A percentile compares a stretch with the other conserved stretches of the same genome.
Conservation (phyloP, 176 grass and related monocot genomes). For the Ananas comosus region DNA sequence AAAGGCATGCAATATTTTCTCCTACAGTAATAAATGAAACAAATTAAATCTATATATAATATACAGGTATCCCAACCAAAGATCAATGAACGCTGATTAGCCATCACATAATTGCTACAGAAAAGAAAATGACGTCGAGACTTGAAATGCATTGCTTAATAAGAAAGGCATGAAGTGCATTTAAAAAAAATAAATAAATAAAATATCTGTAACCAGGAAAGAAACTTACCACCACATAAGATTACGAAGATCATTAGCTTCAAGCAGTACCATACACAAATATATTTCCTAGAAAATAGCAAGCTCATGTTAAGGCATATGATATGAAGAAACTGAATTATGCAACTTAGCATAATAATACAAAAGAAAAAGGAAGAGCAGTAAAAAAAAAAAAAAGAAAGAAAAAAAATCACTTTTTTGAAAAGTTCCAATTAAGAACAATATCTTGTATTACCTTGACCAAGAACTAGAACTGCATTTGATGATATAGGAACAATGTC, state of each 20-base stretch:
- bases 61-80: background rate
- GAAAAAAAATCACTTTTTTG: background rate
- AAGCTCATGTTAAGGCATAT: background rate
- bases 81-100: background rate
- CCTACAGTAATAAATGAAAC: background rate
- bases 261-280: slow-evolving; percentile 35
- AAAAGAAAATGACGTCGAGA: background rate
- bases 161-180: background rate
- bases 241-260: slow-evolving; percentile 7
- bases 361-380: background rate
- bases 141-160: background rate
- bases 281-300: slow-evolving; percentile 35
- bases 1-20: background rate
- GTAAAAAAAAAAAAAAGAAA: background rate
- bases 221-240: slow-evolving; percentile 17
- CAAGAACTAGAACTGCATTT: slow-evolving; percentile 66
- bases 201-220: slow-evolving; percentile 1
- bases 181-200: background rate
- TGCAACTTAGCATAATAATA: background rate
- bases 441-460: slow-evolving; percentile 49
- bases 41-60: background rate
- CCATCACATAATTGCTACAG: background rate
- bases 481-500: slow-evolving; percentile 71
- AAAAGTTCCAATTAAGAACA: slow-evolving; percentile 1
- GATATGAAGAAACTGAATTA: background rate